A percentile compares a stretch with the other conserved stretches of the same genome.
Evolutionary conservation across 108 stramenopile species (phyloP).

Genomic region (Epipyxis sp.): DNA sequence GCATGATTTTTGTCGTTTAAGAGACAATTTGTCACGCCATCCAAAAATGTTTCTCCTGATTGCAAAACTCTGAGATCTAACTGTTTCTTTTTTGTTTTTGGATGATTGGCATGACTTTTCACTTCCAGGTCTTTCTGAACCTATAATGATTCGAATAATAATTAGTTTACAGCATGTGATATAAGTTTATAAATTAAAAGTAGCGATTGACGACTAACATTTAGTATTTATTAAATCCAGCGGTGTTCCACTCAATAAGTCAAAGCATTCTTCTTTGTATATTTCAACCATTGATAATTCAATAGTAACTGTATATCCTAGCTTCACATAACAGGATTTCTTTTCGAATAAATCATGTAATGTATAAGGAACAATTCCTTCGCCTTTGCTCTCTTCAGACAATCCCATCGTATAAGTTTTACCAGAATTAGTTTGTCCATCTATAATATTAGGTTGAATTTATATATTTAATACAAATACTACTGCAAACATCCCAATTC

Average conservation of each 20-base stretch:
- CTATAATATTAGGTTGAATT: background rate
- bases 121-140: no score
- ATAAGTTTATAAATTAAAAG: no score
- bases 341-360: constrained; percentile 56
- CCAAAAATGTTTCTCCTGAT: constrained; percentile 22
- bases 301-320: background rate
- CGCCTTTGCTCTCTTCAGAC: background rate
- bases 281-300: constrained; percentile 35
- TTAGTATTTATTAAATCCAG: no score
- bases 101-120: no score
- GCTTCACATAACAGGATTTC: background rate
- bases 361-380: constrained; percentile 61
- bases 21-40: constrained; percentile 37
- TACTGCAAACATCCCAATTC: no score
- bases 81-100: background rate
- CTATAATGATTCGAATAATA: no score
- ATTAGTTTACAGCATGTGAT: no score
- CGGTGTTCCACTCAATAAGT: no score
- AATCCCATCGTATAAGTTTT: constrained; percentile 52
- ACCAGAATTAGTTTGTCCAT: constrained; percentile 51
- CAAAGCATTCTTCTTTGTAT: constrained; percentile 45
- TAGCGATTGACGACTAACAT: no score
- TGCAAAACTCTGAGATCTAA: background rate
- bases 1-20: background rate
- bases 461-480: no score